A percentile compares a stretch with the other conserved stretches of the same genome.
Evolutionary conservation across 352 stramenopile species (phyloP).

Genomic region (Peronospora belbahrii): DNA sequence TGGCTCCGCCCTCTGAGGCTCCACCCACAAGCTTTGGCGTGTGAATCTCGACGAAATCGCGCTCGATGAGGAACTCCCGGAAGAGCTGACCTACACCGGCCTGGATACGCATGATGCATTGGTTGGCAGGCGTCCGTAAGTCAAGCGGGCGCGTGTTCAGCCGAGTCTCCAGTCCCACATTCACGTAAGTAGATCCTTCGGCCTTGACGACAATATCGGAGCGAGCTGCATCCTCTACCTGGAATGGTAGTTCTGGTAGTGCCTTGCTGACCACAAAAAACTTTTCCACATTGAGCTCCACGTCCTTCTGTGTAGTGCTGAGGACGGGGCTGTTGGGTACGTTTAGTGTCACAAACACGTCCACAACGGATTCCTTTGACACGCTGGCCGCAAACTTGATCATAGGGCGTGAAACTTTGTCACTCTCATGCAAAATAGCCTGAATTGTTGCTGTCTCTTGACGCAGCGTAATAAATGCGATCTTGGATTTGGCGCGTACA

Average conservation of each 20-base stretch:
- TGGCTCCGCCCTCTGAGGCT: slow-evolving; percentile 94
- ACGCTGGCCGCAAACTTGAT: slow-evolving; percentile 94
- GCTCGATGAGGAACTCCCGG: slow-evolving; percentile 91
- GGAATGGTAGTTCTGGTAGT: slow-evolving; percentile 84
- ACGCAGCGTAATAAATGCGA: slow-evolving; percentile 95
- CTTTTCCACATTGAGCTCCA: slow-evolving; percentile 92
- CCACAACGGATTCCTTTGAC: slow-evolving; percentile 94
- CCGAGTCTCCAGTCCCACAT: slow-evolving; percentile 87
- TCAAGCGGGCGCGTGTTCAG: slow-evolving; percentile 96
- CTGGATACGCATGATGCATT: slow-evolving; percentile 98
- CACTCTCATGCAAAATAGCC: slow-evolving; percentile 81
- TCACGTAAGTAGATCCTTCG: slow-evolving; percentile 78
- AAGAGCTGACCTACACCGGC: slow-evolving; percentile 95
- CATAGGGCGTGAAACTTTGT: slow-evolving; percentile 91
- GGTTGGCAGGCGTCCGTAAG: slow-evolving; percentile 96
- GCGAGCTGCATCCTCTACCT: slow-evolving; percentile 93
- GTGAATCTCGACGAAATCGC: slow-evolving; percentile 98
- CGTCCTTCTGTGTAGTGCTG: slow-evolving; percentile 90
- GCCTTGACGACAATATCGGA: slow-evolving; percentile 82
- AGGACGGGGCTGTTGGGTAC: slow-evolving; percentile 84
- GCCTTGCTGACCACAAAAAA: slow-evolving; percentile 95
- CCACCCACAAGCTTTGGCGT: slow-evolving; percentile 97
- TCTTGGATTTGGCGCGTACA: slow-evolving; percentile 90
- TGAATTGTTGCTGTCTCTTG: slow-evolving; percentile 96
- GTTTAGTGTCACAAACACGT: slow-evolving; percentile 91